phyloP scores from a whole-genome alignment of 345 rosid species.

The Acer saccharum region DNA sequence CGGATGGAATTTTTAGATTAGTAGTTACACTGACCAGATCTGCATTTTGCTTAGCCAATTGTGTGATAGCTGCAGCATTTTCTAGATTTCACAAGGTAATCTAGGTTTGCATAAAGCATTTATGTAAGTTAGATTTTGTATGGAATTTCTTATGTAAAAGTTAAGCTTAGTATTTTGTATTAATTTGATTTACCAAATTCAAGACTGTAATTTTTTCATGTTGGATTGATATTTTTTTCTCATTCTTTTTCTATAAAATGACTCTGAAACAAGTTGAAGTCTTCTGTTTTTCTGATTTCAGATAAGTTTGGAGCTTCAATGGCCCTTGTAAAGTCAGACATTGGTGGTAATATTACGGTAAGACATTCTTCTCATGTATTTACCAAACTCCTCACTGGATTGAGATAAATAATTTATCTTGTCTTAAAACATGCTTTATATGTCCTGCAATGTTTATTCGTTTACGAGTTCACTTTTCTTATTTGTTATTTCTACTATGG shows the following conservation, averaged over 20 bases:
- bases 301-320: slow-evolving; percentile 95
- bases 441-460: not conserved
- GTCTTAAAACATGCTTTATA: not conserved
- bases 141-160: too few species aligned
- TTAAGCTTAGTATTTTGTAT: not conserved
- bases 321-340: slow-evolving; percentile 84
- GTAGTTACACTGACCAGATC: not conserved
- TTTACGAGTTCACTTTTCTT: not conserved
- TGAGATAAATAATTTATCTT: not conserved
- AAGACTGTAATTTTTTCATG: not conserved
- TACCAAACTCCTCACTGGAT: not conserved
- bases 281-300: slow-evolving; percentile 29
- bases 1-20: not conserved
- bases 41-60: not conserved
- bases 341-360: slow-evolving; percentile 91
- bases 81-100: not conserved
- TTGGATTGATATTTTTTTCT: not conserved
- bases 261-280: not conserved
- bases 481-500: not conserved
- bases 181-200: not conserved
- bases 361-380: slow-evolving; percentile 12
- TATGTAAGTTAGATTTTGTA: not conserved
- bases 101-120: slow-evolving; percentile 4
- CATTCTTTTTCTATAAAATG: not conserved
- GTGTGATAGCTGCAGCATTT: not conserved